phyloP scores from a whole-genome alignment of 805 yeast species.

The Hanseniaspora lindneri region DNA sequence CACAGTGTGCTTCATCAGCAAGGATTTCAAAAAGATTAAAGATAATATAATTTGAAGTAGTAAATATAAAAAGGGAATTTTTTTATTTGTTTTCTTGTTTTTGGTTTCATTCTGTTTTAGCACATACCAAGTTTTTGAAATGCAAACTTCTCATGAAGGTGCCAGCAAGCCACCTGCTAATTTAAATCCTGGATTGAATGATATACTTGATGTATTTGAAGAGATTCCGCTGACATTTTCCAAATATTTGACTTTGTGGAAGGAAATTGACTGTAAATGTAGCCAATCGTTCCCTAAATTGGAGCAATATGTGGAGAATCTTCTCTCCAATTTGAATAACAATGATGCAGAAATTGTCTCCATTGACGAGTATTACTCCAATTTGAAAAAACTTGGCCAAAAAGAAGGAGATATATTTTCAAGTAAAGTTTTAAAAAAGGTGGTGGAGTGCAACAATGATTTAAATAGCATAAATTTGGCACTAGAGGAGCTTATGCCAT shows the following conservation, averaged over 20 bases:
- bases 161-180: constrained; percentile 31
- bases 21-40: no score
- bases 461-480: constrained; percentile 32
- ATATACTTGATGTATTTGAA: constrained; percentile 78
- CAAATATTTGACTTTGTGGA: constrained; percentile 72
- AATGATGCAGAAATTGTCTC: neutral
- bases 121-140: no score
- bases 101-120: no score
- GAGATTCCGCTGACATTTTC: constrained; percentile 77
- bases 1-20: no score
- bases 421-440: neutral
- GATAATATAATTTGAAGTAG: no score
- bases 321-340: constrained; percentile 28
- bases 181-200: constrained; percentile 76
- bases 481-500: constrained; percentile 67
- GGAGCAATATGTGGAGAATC: constrained; percentile 39
- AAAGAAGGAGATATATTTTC: constrained; percentile 15
- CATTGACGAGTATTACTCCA: constrained; percentile 3
- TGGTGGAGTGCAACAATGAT: constrained; percentile 22
- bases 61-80: no score
- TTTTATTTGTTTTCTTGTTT: no score
- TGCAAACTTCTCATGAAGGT: neutral
- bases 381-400: constrained; percentile 6
- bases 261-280: constrained; percentile 93
- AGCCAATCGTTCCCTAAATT: constrained; percentile 60